Conservation (phyloP, 805 yeast species). For the Myxozyma mucilagina region DNA sequence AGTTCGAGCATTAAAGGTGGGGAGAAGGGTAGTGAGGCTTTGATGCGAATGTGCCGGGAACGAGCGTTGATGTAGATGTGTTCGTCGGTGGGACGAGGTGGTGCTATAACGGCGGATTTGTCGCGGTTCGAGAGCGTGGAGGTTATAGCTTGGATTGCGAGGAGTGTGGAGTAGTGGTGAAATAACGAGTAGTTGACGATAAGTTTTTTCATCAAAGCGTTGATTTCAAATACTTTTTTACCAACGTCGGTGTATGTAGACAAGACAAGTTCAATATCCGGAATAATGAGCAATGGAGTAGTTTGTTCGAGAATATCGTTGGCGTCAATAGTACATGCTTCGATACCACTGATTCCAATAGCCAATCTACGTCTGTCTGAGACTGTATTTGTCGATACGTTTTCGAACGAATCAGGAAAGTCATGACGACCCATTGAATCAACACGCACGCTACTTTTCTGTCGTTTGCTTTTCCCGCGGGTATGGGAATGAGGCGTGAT, state of each 20-base stretch:
- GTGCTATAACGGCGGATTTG: too few species aligned
- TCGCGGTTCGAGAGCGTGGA: too few species aligned
- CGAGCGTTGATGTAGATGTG: constrained; percentile 35
- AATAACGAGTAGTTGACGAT: constrained; percentile 34
- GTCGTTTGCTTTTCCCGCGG: constrained; percentile 13
- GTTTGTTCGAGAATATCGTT: constrained; percentile 30
- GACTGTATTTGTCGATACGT: background rate
- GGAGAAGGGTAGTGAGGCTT: constrained; percentile 48
- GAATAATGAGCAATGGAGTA: constrained; percentile 35
- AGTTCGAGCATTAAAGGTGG: constrained; percentile 52
- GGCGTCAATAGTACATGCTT: constrained; percentile 36
- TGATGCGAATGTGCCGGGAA: constrained; percentile 39
- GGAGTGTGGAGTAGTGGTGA: constrained; percentile 25
- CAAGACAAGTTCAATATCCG: constrained; percentile 34
- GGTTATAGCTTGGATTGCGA: constrained; percentile 23
- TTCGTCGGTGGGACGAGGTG: background rate
- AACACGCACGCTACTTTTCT: background rate
- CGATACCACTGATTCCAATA: constrained; percentile 34
- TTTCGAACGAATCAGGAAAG: constrained; percentile 5
- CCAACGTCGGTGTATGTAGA: constrained; percentile 24
- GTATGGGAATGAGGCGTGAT: background rate
- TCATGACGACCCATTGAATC: constrained; percentile 1
- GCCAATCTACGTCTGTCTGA: constrained; percentile 35
- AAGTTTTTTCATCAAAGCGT: constrained; percentile 33
- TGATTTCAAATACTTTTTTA: constrained; percentile 28